Base-by-base conservation (phyloP, 208 protist genomes). In the Kentomonas sorsogonicus region DNA sequence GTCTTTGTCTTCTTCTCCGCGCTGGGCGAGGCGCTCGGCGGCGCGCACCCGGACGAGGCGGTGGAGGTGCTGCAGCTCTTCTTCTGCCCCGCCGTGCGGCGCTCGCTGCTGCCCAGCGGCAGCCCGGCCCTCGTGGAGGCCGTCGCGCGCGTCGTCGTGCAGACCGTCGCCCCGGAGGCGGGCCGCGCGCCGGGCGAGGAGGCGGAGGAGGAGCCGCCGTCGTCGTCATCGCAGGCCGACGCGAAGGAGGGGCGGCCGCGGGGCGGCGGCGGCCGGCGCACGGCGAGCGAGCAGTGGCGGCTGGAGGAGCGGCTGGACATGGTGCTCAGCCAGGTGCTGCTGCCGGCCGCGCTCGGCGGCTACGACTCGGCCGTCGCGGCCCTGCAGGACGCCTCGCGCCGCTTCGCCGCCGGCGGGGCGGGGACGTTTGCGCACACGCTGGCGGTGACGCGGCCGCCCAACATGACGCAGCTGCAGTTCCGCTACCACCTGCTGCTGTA, bases 121-220 rank as follows among this genome's bases (percentile, higher is more conserved):
- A 87, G 69, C 1, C 33, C 76, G 0, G 82, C 79, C 15, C 63
- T 76, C 29, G 67, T 86, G 18, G 82, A 93, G 59, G 86, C 79
- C 1, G 58, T 90, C 4, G 68, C 79, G 10, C 65, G 75, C 10
- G 51, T 93, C 5, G 46, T 89, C 11, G 73, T 77, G 3, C 39
- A 55, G 22, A 70, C 27, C 34, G 69, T 1, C 72, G 63, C 53
- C 56, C 63, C n/a, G n/a, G n/a, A n/a, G n/a, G n/a, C n/a, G n/a
- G n/a, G n/a, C n/a, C n/a, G n/a, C n/a, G n/a, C n/a, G n/a, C n/a
- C n/a, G n/a, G n/a, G n/a, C n/a, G n/a, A n/a, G n/a, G n/a, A n/a
- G n/a, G n/a, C n/a, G n/a, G n/a, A n/a, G n/a, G n/a, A n/a, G n/a
- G n/a, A 11, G 27, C 50, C 26, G 43, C 30, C 40, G n/a, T 6